Base-by-base conservation (phyloP, 2,329 filamentous ascomycete genomes). In the Cladosporium colombiae region DNA sequence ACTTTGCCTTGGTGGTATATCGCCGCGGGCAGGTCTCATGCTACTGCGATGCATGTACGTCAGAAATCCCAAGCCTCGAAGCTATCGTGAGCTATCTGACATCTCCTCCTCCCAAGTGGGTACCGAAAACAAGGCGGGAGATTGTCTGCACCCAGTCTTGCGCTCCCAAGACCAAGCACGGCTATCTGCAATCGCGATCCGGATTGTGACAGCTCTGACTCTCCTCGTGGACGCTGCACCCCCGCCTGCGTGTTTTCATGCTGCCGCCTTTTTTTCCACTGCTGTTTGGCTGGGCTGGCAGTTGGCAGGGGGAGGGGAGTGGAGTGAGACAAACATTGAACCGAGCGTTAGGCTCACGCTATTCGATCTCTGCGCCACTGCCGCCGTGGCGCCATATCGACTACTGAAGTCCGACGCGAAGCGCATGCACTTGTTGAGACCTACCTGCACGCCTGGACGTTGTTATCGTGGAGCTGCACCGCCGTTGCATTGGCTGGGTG, bases 171-270 rank as follows among this genome's bases (percentile, higher is more conserved):
- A n/a, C 52, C 27, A 31, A 31, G 52, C 57, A 60, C 57, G 57
- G 57, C 59, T 62, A 53, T 52, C 59, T 52, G 44, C 59, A 46
- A 62, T 62, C 59, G 59, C 25, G 59, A 62, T 62, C 59, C 31
- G 27, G 50, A n/a, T 46, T 23, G 40, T 44, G 25, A 44, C 29
- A 49, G 46, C 35, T 27, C n/a, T 44, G n/a, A n/a, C n/a, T 21
- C n/a, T 61, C 27, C 58, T 31, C 40, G 27, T 37, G 21, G 27
- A 53, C 60, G 27, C 6, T 31, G 29, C 10, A 31, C 29, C 29
- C n/a, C 50, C 35, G 61, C 61, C 61, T 56, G 61, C 61, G 16
- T 40, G 44, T 62, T 62, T 62, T 52, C 44, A 23, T 18, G 27
- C 50, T 31, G 50, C 61, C 31, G 31, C 21, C 29, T 18, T 5